A percentile compares a stretch with the other conserved stretches of the same genome.
Evolutionary conservation across 1,284 basidiomycete species (phyloP).

Genomic region (Puccinia sorghi): DNA sequence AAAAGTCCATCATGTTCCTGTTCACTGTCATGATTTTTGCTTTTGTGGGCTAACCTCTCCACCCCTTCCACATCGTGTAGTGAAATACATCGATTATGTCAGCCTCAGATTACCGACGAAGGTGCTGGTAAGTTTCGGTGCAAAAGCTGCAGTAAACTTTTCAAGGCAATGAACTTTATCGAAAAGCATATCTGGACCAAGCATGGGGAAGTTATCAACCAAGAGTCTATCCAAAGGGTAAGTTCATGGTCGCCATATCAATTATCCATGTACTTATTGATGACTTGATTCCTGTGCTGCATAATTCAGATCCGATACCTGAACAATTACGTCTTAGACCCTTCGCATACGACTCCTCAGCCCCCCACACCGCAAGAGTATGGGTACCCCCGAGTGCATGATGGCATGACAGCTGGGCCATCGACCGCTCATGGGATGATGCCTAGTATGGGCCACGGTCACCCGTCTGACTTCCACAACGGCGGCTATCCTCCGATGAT

Average conservation of each 20-base stretch:
- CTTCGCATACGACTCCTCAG: constrained; percentile 75
- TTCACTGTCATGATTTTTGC: no score
- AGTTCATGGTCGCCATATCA: not conserved
- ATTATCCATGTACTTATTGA: no score
- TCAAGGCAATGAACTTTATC: constrained; percentile 91
- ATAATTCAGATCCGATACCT: constrained; percentile 72
- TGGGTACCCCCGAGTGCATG: constrained; percentile 9
- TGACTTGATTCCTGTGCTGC: not conserved
- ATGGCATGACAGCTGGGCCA: constrained; percentile 12
- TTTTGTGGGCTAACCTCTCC: constrained; percentile 21
- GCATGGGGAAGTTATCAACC: constrained; percentile 54
- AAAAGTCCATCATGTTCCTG: constrained; percentile 11
- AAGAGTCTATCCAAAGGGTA: constrained; percentile 52
- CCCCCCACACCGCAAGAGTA: constrained; percentile 28
- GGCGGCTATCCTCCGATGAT: constrained; percentile 26
- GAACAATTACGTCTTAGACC: constrained; percentile 90
- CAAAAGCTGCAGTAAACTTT: constrained; percentile 89
- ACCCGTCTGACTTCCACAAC: constrained; percentile 34
- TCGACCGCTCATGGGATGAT: constrained; percentile 40
- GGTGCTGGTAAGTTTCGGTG: constrained; percentile 93
- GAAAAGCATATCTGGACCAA: constrained; percentile 66
- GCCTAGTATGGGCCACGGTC: constrained; percentile 14
- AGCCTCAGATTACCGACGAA: constrained; percentile 85
- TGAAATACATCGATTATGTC: constrained; percentile 72
- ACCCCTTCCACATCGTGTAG: constrained; percentile 60